phyloP scores from a whole-genome alignment of 768 basidiomycete species.

The Lactarius tabidus region DNA sequence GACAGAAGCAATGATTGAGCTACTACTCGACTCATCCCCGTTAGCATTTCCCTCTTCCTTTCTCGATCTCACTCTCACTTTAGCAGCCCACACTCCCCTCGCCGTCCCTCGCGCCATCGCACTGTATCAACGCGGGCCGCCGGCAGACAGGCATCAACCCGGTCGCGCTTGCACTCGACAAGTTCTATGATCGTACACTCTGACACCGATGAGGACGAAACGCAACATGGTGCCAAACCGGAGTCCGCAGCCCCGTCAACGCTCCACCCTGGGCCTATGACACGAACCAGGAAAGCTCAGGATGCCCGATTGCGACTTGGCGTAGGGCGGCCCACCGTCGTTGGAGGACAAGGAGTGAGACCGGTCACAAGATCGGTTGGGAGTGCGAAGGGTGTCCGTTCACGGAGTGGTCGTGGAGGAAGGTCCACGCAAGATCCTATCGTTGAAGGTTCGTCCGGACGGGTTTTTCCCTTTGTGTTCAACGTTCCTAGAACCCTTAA shows the following conservation, averaged over 20 bases:
- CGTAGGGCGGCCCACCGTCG: slow-evolving; percentile 62
- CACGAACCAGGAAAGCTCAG: slow-evolving; percentile 65
- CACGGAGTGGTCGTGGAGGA: slow-evolving; percentile 47
- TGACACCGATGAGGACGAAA: slow-evolving; percentile 25
- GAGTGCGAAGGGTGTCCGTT: slow-evolving; percentile 45
- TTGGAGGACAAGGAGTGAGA: slow-evolving; percentile 65
- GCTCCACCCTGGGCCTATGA: slow-evolving; percentile 30
- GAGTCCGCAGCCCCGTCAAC: slow-evolving; percentile 28
- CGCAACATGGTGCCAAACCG: slow-evolving; percentile 26
- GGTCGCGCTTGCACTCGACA: slow-evolving; percentile 25
- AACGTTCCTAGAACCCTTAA: slow-evolving; percentile 1
- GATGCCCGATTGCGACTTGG: slow-evolving; percentile 67
- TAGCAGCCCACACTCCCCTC: slow-evolving; percentile 20
- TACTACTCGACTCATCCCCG: slow-evolving; percentile 50
- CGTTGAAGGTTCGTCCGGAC: slow-evolving; percentile 33
- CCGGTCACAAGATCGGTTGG: slow-evolving; percentile 56
- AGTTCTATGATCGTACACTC: slow-evolving; percentile 26
- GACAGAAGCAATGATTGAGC: slow-evolving; percentile 72
- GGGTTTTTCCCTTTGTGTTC: neutral
- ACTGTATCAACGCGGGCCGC: slow-evolving; percentile 9
- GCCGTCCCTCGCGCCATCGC: slow-evolving; percentile 19
- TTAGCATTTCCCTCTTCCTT: slow-evolving; percentile 1
- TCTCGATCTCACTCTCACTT: slow-evolving; percentile 12
- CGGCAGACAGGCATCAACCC: slow-evolving; percentile 14
- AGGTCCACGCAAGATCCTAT: slow-evolving; percentile 56